These are phyloP conservation scores for Lactifluus hygrophoroides DNA, from an alignment of 768 basidiomycete species.

Conservation along the genomic window DNA sequence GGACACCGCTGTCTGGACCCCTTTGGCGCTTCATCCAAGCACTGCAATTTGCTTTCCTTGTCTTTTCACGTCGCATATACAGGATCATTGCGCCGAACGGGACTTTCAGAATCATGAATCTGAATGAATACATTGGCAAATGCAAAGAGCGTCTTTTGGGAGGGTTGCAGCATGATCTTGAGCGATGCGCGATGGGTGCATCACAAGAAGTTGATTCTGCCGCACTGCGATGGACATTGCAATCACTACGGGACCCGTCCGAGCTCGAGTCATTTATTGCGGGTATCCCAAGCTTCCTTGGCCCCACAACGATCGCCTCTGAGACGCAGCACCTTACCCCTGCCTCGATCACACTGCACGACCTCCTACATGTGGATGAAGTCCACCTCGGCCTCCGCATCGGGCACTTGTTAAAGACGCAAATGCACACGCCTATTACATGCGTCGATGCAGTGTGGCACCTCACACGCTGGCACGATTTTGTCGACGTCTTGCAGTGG, in stretches of 20 bases:
- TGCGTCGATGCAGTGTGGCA: constrained; percentile 10
- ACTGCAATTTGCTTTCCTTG: not conserved
- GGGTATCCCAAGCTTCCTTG: constrained; percentile 6
- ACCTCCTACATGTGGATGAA: not conserved
- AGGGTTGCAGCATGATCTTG: not conserved
- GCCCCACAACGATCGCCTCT: not conserved
- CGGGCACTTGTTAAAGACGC: constrained; percentile 5
- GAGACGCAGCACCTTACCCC: not conserved
- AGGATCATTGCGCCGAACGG: not conserved
- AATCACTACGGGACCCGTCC: constrained; percentile 7
- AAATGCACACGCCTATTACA: not conserved
- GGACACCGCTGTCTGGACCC: constrained; percentile 2
- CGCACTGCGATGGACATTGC: constrained; percentile 3
- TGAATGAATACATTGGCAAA: not conserved
- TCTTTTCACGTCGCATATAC: not conserved
- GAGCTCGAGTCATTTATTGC: constrained; percentile 10
- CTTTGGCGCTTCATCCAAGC: constrained; percentile 1
- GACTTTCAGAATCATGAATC: not conserved
- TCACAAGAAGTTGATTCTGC: not conserved
- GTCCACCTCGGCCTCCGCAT: constrained; percentile 4
- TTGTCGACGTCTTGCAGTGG: not conserved
- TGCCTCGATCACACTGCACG: not conserved
- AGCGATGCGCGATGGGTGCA: not conserved
- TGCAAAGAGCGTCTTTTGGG: constrained; percentile 3
- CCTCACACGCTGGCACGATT: constrained; percentile 3